Conservation (phyloP, 352 stramenopile genomes). For the Globisporangium paddicum region DNA sequence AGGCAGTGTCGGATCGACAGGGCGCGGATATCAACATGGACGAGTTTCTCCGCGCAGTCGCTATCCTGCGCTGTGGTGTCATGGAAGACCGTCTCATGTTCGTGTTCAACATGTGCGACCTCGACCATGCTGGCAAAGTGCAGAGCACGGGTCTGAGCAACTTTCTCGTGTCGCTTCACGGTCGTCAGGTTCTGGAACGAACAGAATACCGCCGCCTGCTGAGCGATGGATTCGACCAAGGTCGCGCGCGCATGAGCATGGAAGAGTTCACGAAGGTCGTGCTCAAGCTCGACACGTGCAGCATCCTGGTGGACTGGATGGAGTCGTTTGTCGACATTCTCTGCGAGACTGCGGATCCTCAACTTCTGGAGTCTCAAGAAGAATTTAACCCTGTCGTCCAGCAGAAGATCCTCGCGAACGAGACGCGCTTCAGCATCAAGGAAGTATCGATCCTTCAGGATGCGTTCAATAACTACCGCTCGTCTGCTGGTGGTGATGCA, state of each 20-base stretch:
- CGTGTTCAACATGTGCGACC: slow-evolving; percentile 86
- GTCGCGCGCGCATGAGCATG: slow-evolving; percentile 63
- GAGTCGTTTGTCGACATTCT: slow-evolving; percentile 79
- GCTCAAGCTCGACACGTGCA: slow-evolving; percentile 38
- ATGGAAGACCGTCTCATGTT: slow-evolving; percentile 77
- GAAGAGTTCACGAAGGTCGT: slow-evolving; percentile 71
- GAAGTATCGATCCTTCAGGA: slow-evolving; percentile 80
- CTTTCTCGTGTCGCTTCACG: slow-evolving; percentile 79
- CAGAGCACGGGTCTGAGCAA: slow-evolving; percentile 84
- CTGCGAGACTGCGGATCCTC: slow-evolving; percentile 72
- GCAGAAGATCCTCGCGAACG: slow-evolving; percentile 82
- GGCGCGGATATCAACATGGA: slow-evolving; percentile 87
- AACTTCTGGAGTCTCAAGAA: slow-evolving; percentile 82
- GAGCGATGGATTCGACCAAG: slow-evolving; percentile 80
- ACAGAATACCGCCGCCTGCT: slow-evolving; percentile 68
- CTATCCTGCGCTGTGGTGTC: slow-evolving; percentile 67
- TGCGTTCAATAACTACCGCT: slow-evolving; percentile 81
- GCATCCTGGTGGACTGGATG: slow-evolving; percentile 83
- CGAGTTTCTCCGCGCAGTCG: slow-evolving; percentile 77
- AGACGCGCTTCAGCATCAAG: slow-evolving; percentile 76
- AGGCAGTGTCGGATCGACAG: slow-evolving; percentile 79
- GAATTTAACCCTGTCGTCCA: slow-evolving; percentile 87
- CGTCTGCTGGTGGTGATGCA: slow-evolving; percentile 52
- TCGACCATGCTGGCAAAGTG: slow-evolving; percentile 82
- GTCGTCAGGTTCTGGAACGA: slow-evolving; percentile 69